These are phyloP conservation scores for Paralagenidium karlingii DNA, from an alignment of 352 stramenopile species.

Conservation along the genomic window DNA sequence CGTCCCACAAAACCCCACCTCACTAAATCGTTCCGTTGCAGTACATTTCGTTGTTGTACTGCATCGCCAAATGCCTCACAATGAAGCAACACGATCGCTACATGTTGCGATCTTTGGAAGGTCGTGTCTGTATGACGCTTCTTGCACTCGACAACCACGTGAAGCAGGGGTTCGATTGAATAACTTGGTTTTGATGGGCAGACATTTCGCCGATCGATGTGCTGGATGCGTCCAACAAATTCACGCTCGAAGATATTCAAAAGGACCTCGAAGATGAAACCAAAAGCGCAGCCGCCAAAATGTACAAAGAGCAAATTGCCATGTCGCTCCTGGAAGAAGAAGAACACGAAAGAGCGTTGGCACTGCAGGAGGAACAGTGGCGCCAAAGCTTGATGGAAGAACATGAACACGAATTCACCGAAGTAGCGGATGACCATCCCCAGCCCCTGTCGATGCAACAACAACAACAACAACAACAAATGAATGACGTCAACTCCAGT, in stretches of 20 bases:
- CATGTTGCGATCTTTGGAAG: slow-evolving; percentile 8
- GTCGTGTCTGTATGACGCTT: background rate
- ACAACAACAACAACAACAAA: too few species aligned
- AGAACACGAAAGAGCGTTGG: too few species aligned
- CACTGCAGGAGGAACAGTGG: too few species aligned
- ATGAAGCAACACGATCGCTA: slow-evolving; percentile 28
- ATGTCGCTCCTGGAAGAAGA: slow-evolving; percentile 7
- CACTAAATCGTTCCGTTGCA: too few species aligned
- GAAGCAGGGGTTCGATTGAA: background rate
- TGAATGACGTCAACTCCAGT: too few species aligned
- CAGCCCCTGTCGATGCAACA: too few species aligned
- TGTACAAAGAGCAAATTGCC: slow-evolving; percentile 26
- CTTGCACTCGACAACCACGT: background rate
- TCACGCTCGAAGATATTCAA: slow-evolving; percentile 30
- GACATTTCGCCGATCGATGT: slow-evolving; percentile 45
- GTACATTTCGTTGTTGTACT: slow-evolving; percentile 73
- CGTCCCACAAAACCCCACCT: too few species aligned
- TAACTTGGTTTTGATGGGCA: slow-evolving; percentile 4
- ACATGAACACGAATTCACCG: too few species aligned
- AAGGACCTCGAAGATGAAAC: slow-evolving; percentile 30
- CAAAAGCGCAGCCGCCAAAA: slow-evolving; percentile 18
- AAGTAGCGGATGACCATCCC: too few species aligned
- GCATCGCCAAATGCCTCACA: slow-evolving; percentile 57
- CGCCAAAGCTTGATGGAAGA: too few species aligned
- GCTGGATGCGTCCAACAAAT: slow-evolving; percentile 28